A percentile compares a stretch with the other conserved stretches of the same genome.
phyloP scores from a whole-genome alignment of 139 green algal genomes.

The Nannochloris sp. region DNA sequence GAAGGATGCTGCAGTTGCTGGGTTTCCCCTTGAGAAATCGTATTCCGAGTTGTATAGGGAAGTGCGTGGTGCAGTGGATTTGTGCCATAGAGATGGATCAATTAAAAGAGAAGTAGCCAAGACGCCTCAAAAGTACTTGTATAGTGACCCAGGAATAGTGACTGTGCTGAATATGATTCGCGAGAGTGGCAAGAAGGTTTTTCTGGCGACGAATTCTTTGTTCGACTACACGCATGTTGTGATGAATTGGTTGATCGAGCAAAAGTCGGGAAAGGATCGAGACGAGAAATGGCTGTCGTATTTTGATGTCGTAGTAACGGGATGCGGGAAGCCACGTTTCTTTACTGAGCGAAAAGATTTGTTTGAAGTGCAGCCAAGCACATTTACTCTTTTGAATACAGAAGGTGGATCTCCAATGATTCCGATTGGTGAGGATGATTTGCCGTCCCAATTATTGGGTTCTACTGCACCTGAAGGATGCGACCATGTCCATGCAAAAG shows the following conservation, averaged over 20 bases:
- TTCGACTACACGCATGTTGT: conserved; percentile 98
- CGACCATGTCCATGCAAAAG: neutral
- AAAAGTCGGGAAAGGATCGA: conserved; percentile 25
- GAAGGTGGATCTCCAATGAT: conserved; percentile 78
- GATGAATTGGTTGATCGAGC: conserved; percentile 85
- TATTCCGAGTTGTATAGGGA: conserved; percentile 63
- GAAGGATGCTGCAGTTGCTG: conserved; percentile 28
- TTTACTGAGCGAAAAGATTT: conserved; percentile 55
- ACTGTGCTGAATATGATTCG: conserved; percentile 63
- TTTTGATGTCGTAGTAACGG: conserved; percentile 85
- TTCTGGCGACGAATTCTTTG: conserved; percentile 92
- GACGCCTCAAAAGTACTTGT: conserved; percentile 84
- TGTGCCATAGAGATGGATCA: conserved; percentile 90
- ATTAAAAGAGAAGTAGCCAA: conserved; percentile 85
- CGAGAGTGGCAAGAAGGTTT: conserved; percentile 57
- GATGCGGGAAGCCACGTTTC: conserved; percentile 72
- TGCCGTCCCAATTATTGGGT: conserved; percentile 30
- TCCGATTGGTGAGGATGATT: conserved; percentile 64
- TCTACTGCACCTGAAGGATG: conserved; percentile 1
- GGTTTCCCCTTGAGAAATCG: conserved; percentile 34
- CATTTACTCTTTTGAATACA: conserved; percentile 72
- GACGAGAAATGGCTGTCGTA: conserved; percentile 68
- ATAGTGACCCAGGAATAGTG: conserved; percentile 59
- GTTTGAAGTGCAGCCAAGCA: conserved; percentile 50
- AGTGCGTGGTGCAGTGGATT: conserved; percentile 86